These are phyloP conservation scores for Microascus cirrosus DNA, from an alignment of 2,329 filamentous ascomycete species.

Conservation along the genomic window DNA sequence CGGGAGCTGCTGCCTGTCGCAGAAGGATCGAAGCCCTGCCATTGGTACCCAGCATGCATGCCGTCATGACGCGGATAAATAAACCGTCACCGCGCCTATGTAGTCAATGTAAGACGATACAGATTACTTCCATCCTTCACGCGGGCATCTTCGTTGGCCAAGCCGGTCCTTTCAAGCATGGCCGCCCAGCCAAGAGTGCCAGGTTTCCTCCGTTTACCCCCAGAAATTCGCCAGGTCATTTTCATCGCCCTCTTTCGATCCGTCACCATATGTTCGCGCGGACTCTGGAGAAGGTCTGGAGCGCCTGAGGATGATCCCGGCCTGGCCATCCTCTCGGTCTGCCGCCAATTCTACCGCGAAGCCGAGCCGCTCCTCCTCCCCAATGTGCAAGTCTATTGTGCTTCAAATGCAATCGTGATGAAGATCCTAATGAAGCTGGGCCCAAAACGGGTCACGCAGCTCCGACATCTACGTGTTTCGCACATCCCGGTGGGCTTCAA, in stretches of 20 bases:
- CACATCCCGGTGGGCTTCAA: neutral
- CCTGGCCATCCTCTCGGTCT: neutral
- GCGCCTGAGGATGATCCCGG: neutral
- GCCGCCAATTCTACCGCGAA: neutral
- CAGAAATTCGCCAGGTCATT: neutral
- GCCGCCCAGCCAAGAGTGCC: no score
- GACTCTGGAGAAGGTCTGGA: neutral
- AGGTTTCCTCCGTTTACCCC: neutral
- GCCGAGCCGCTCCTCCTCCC: neutral
- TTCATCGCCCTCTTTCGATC: neutral
- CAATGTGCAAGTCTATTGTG: neutral
- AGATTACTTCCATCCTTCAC: no score
- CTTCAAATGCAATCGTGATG: neutral
- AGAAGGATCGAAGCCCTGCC: no score
- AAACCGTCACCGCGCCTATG: no score
- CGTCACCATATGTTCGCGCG: neutral
- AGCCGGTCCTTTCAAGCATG: no score
- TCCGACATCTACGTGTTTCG: neutral
- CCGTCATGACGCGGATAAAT: no score
- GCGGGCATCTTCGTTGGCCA: no score
- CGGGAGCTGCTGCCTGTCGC: no score
- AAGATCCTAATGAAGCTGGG: neutral
- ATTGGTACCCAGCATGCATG: no score
- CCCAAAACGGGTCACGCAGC: neutral
- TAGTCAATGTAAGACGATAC: no score